Conservation (phyloP, 1,284 basidiomycete genomes). For the Rhodofomes roseus region DNA sequence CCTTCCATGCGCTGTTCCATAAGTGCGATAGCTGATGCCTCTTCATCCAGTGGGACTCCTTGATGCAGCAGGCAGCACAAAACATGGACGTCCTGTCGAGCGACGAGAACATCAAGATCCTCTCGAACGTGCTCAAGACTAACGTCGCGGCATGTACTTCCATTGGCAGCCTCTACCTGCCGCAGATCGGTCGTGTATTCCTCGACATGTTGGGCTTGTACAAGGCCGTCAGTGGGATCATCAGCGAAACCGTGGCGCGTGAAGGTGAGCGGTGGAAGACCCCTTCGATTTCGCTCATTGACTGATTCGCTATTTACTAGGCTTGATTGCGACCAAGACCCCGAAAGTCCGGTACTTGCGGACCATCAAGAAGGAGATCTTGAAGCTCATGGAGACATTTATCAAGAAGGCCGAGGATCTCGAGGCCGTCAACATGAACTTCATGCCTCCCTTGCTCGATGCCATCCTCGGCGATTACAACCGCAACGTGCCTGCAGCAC, state of each 20-base stretch:
- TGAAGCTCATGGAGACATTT: constrained; percentile 97
- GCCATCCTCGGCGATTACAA: constrained; percentile 97
- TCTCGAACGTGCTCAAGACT: constrained; percentile 97
- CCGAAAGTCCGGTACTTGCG: constrained; percentile 93
- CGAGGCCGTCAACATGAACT: constrained; percentile 86
- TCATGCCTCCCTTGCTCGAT: constrained; percentile 95
- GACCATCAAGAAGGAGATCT: constrained; percentile 98
- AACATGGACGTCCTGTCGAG: constrained; percentile 92
- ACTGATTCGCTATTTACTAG: constrained; percentile 34
- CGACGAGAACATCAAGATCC: constrained; percentile 94
- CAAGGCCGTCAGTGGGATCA: constrained; percentile 97
- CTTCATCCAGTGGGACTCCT: constrained; percentile 80
- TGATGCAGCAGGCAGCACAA: constrained; percentile 95
- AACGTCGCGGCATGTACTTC: constrained; percentile 98
- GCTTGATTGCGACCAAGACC: constrained; percentile 93
- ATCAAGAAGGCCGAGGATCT: constrained; percentile 96
- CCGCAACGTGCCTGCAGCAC: constrained; percentile 88
- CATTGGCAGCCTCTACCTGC: constrained; percentile 95
- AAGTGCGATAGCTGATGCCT: neutral
- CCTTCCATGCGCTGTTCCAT: neutral
- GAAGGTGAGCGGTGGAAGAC: constrained; percentile 61
- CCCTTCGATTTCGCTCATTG: neutral
- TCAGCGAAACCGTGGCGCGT: constrained; percentile 88
- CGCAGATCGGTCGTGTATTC: constrained; percentile 95
- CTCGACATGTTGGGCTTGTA: constrained; percentile 98